Evolutionary conservation across 257 asterid species (phyloP).

Genomic region (Voacanga thouarsii): DNA sequence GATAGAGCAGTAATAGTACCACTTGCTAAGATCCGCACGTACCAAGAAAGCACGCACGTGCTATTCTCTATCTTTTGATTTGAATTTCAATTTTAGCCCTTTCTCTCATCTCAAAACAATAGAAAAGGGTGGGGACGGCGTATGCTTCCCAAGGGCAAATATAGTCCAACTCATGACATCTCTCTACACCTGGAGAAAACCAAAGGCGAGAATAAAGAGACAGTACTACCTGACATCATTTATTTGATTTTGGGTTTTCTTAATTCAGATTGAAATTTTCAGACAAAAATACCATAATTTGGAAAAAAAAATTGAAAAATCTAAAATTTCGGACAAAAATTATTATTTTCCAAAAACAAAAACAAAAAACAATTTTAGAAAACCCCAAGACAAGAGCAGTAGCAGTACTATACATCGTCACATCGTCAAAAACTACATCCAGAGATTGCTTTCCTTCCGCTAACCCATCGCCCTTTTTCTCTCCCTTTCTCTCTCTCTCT

Average conservation of each 20-base stretch:
- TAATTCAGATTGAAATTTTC: conserved; percentile 2
- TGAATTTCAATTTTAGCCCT: conserved; percentile 18
- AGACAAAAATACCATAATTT: not conserved
- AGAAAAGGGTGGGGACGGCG: not conserved
- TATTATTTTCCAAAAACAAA: conserved; percentile 4
- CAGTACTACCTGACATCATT: not conserved
- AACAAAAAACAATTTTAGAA: conserved; percentile 4
- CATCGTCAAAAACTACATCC: conserved; percentile 25
- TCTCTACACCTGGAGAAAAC: conserved; percentile 22
- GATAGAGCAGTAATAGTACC: not conserved
- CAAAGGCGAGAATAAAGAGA: conserved; percentile 20
- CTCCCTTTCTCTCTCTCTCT: conserved; percentile 18
- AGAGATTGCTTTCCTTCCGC: conserved; percentile 26
- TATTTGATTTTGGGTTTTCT: not conserved
- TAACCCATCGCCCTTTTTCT: conserved; percentile 19
- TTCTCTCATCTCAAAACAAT: not conserved
- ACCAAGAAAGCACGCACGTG: conserved; percentile 1
- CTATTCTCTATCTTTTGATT: not conserved
- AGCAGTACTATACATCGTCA: conserved; percentile 13
- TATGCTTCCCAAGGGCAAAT: conserved; percentile 3
- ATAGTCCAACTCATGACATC: conserved; percentile 3
- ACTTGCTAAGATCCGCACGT: conserved; percentile 8
- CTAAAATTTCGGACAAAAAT: not conserved
- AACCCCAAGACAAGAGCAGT: not conserved
- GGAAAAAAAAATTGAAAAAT: not conserved